Evolutionary conservation across 2,329 filamentous ascomycete species (phyloP), one percentile per base, ranked within the genome.

Genomic region (Fusarium sp.): DNA sequence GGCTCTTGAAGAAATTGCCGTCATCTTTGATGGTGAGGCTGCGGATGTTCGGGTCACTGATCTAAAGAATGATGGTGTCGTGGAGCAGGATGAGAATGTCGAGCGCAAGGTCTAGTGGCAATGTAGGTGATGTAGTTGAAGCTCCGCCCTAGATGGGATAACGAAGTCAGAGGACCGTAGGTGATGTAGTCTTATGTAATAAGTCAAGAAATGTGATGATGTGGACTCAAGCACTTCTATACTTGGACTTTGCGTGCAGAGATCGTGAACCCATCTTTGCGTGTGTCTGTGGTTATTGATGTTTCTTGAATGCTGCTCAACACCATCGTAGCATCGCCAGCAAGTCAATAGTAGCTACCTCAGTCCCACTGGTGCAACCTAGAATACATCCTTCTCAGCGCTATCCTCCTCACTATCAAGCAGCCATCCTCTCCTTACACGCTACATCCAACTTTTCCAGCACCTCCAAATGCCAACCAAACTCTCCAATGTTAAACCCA

Each of bases 1-100:
- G 20, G 76, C 80, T 0, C 66, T 91, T 2, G 89, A 91, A 72
- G 88, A 90, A 66, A 91, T 91, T 70, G 88, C 90, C 74, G 74
- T 88, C 27, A 81, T 90, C 3, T 91, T 91, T 76, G 69, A 77
- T 1, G 72, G 74, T 0, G 68, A 67, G 0, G 41, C 25, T 20
- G 64, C 67, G 0, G 67, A 74, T 39, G 67, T 65, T 50, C 41
- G 32, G 11, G 43, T 25, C 3, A 37, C 30, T 37, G 59, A 62
- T 5, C 25, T 61, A 2, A 61, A 61, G 58, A 45, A 34, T 48
- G 58, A 48, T 48, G 58, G 72, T 4, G 65, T 66, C 1, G 13
- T 34, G 14, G 43, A 73, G 14, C 18, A 37, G 7, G 5, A 20
- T 11, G 69, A 69, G 48, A 23, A 66, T 6, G 18, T 70, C 1